phyloP scores from a whole-genome alignment of 331 rosid genomes.

The Acacia pycnantha region DNA sequence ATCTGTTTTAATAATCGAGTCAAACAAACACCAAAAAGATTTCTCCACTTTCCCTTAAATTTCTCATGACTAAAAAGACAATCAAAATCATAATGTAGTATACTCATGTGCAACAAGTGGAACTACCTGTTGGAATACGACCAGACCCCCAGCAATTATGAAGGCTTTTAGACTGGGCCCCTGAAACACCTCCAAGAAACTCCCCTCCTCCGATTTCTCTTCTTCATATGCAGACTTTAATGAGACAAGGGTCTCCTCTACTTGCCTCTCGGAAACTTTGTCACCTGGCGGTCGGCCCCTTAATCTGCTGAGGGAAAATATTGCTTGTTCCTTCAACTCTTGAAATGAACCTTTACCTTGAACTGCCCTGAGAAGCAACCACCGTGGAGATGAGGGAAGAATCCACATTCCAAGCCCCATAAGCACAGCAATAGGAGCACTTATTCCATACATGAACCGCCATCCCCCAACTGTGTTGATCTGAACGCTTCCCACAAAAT shows the following conservation, averaged over 20 bases:
- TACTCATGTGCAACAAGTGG: conserved; percentile 19
- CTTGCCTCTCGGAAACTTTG: conserved; percentile 71
- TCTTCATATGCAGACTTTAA: conserved; percentile 71
- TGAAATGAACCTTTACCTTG: conserved; percentile 80
- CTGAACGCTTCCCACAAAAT: conserved; percentile 87
- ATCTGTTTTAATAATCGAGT: conserved; percentile 63
- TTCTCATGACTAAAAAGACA: conserved; percentile 2
- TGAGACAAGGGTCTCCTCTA: conserved; percentile 72
- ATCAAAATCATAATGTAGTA: conserved; percentile 9
- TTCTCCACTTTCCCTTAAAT: conserved; percentile 35
- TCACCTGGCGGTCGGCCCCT: conserved; percentile 83
- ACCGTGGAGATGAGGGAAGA: conserved; percentile 92
- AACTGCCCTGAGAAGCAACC: conserved; percentile 94
- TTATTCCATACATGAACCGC: conserved; percentile 91
- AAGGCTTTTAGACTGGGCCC: conserved; percentile 95
- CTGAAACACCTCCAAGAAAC: conserved; percentile 89
- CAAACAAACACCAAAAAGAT: conserved; percentile 30
- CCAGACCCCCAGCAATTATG: conserved; percentile 84
- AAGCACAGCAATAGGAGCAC: conserved; percentile 75
- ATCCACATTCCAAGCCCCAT: conserved; percentile 86
- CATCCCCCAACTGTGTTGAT: conserved; percentile 78
- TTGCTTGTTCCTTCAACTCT: conserved; percentile 75
- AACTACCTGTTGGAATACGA: conserved; percentile 90
- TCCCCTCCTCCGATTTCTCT: conserved; percentile 78
- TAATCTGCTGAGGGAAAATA: conserved; percentile 64